These are phyloP conservation scores for Pulveroboletus sp. DNA, from an alignment of 768 basidiomycete species.

Conservation along the genomic window DNA sequence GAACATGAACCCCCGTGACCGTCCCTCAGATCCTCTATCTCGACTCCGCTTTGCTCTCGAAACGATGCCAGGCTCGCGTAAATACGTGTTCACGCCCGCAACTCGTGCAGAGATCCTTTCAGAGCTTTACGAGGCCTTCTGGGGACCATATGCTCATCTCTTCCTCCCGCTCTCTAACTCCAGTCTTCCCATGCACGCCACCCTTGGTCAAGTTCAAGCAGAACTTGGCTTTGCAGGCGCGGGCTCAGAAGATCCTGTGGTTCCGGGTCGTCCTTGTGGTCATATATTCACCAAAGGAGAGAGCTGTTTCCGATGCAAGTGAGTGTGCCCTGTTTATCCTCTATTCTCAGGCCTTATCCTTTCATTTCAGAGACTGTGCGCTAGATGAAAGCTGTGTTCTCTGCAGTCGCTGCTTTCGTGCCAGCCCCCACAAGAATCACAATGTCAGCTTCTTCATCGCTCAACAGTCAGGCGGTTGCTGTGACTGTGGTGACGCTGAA, in stretches of 20 bases:
- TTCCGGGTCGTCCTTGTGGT: slow-evolving; percentile 74
- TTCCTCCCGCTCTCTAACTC: slow-evolving; percentile 66
- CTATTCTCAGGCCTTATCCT: slow-evolving; percentile 1
- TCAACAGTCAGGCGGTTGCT: slow-evolving; percentile 88
- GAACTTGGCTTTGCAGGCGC: slow-evolving; percentile 52
- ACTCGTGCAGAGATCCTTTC: slow-evolving; percentile 78
- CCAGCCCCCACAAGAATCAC: slow-evolving; percentile 81
- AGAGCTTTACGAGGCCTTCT: slow-evolving; percentile 78
- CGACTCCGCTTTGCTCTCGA: slow-evolving; percentile 74
- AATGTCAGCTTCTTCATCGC: slow-evolving; percentile 92
- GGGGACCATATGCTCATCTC: slow-evolving; percentile 67
- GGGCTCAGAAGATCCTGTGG: slow-evolving; percentile 52
- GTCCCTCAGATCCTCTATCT: slow-evolving; percentile 57
- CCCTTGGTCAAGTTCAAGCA: slow-evolving; percentile 68
- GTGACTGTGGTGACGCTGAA: slow-evolving; percentile 91
- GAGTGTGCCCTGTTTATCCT: slow-evolving; percentile 30
- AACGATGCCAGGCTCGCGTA: slow-evolving; percentile 74
- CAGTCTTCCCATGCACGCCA: slow-evolving; percentile 56
- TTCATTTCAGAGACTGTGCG: slow-evolving; percentile 71
- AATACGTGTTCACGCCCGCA: slow-evolving; percentile 69
- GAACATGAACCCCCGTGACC: slow-evolving; percentile 52
- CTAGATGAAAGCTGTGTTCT: slow-evolving; percentile 87
- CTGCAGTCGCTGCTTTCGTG: slow-evolving; percentile 85
- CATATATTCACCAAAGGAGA: slow-evolving; percentile 89
- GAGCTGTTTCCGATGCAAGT: slow-evolving; percentile 93